phyloP scores from a whole-genome alignment of 306 rosid genomes.

The Vachellia collinsii region DNA sequence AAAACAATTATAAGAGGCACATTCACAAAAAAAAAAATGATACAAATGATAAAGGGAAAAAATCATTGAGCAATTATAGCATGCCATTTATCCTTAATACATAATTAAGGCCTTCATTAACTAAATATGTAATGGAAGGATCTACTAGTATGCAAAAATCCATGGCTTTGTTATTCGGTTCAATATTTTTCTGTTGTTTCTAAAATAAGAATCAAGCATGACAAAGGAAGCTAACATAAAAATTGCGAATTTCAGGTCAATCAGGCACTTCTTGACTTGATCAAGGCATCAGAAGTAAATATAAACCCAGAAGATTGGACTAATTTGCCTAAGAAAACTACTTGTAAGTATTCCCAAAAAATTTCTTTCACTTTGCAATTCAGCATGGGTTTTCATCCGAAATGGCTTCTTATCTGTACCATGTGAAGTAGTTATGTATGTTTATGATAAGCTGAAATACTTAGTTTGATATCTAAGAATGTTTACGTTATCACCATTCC shows the following conservation, averaged over 20 bases:
- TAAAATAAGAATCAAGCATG: neutral
- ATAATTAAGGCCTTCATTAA: neutral
- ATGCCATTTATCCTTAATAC: neutral
- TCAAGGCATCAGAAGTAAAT: constrained; percentile 69
- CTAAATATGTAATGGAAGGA: neutral
- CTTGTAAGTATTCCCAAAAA: constrained; percentile 54
- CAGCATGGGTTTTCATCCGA: constrained; percentile 35
- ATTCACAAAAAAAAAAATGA: neutral
- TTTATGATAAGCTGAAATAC: constrained; percentile 29
- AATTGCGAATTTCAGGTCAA: constrained; percentile 68
- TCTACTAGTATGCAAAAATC: neutral
- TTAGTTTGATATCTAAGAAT: constrained; percentile 14
- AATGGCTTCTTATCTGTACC: constrained; percentile 36
- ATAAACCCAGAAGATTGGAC: constrained; percentile 81
- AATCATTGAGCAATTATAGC: neutral
- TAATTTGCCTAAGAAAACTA: constrained; percentile 59
- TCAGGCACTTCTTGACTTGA: constrained; percentile 77
- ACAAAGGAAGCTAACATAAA: constrained; percentile 32
- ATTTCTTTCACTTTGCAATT: constrained; percentile 19
- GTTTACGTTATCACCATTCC: neutral
- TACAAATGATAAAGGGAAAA: neutral
- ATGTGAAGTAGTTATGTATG: neutral
- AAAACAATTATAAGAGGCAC: neutral
- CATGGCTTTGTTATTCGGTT: neutral
- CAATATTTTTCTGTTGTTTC: neutral